Conservation (phyloP, 305 asterid species). For the Fraxinus latifolia region DNA sequence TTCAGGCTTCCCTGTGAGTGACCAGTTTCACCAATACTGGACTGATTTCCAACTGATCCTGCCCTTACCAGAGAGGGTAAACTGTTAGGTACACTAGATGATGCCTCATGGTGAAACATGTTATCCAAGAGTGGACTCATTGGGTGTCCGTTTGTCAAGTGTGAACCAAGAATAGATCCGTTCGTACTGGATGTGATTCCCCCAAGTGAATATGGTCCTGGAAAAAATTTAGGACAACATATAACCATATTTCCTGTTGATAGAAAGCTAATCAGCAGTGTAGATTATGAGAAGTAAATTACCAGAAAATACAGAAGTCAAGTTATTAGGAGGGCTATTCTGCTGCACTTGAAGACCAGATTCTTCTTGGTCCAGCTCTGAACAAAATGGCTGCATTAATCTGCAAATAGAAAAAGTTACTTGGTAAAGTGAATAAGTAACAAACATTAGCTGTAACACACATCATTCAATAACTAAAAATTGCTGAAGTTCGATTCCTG, state of each 20-base stretch:
- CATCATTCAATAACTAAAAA: constrained; percentile 10
- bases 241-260: constrained; percentile 25
- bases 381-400: constrained; percentile 51
- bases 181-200: constrained; percentile 43
- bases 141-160: constrained; percentile 48
- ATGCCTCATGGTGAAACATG: constrained; percentile 53
- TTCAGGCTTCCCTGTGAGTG: constrained; percentile 52
- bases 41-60: constrained; percentile 54
- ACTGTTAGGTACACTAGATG: constrained; percentile 69
- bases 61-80: constrained; percentile 56
- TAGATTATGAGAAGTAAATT: constrained; percentile 26
- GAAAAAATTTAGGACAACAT: constrained; percentile 20
- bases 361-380: constrained; percentile 70
- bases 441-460: constrained; percentile 10
- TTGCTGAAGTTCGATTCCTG: background rate
- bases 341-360: constrained; percentile 52
- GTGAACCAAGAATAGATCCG: constrained; percentile 46
- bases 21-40: constrained; percentile 53
- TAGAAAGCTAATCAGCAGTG: constrained; percentile 22
- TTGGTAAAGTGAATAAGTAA: constrained; percentile 11
- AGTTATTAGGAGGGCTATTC: constrained; percentile 52
- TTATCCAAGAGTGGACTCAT: constrained; percentile 52
- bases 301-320: constrained; percentile 73
- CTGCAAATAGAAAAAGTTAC: constrained; percentile 41
- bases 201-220: constrained; percentile 59